Percentiles rank a stretch among this genome's conserved stretches.
Evolutionary conservation across 768 basidiomycete genomes (phyloP).

Genomic region (Boletus vermiculosoides): DNA sequence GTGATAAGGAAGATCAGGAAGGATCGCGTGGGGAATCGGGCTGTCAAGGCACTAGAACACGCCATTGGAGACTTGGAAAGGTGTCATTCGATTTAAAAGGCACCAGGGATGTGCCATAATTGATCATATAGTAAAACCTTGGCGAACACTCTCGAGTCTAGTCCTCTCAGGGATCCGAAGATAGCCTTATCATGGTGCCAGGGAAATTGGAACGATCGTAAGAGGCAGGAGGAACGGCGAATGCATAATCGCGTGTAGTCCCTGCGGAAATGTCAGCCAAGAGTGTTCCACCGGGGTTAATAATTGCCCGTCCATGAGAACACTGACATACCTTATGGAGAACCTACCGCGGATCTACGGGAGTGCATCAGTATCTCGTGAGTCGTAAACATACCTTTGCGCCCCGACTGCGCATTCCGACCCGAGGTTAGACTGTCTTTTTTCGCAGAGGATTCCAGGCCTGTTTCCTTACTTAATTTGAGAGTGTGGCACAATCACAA

Average conservation of each 20-base stretch:
- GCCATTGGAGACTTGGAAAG: conserved; percentile 7
- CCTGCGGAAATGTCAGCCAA: conserved; percentile 19
- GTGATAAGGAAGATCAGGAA: conserved; percentile 10
- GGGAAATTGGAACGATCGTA: conserved; percentile 15
- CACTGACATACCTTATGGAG: conserved; percentile 20
- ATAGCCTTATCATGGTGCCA: conserved; percentile 30
- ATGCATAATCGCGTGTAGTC: conserved; percentile 19
- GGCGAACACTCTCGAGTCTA: conserved; percentile 21
- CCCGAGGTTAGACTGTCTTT: conserved; percentile 13
- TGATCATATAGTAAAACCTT: conserved; percentile 22
- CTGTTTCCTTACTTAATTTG: conserved; percentile 2
- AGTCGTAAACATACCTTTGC: conserved; percentile 4
- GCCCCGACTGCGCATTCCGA: conserved; percentile 4
- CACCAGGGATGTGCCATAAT: conserved; percentile 19
- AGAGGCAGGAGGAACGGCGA: conserved; percentile 30
- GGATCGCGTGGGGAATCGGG: conserved; percentile 16
- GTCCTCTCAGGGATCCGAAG: conserved; percentile 28
- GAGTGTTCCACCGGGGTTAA: conserved; percentile 21
- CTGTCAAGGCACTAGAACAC: conserved; percentile 21
- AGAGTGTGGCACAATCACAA: neutral
- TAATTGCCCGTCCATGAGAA: conserved; percentile 25
- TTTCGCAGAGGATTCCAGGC: conserved; percentile 1
- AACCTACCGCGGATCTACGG: conserved; percentile 32
- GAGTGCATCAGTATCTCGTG: conserved; percentile 4
- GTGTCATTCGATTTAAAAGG: conserved; percentile 18